Conservation (phyloP, 2,329 filamentous ascomycete genomes). For the Alternaria panax region DNA sequence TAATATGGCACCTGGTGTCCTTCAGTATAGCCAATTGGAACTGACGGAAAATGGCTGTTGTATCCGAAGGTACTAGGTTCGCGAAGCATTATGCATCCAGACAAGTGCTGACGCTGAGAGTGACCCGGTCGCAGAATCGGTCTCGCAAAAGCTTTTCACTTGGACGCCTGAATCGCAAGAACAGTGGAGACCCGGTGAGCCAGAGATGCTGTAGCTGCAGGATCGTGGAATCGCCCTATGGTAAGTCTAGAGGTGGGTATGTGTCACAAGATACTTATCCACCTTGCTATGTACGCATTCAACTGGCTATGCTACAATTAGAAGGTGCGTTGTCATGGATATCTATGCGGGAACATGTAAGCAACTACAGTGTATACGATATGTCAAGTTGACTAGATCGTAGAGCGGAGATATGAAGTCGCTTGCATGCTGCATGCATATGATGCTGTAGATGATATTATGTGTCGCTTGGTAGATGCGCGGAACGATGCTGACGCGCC, state of each 20-base stretch:
- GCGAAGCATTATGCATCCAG: not conserved
- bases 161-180: conserved; percentile 6
- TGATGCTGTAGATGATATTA: not conserved
- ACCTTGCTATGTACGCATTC: not conserved
- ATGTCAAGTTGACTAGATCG: not conserved
- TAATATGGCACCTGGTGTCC: not conserved
- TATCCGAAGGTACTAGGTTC: not conserved
- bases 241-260: not conserved
- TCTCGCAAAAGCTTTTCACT: conserved; percentile 3
- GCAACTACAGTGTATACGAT: not conserved
- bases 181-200: conserved; percentile 11
- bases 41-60: not conserved
- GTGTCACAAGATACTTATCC: not conserved
- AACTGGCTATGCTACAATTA: not conserved
- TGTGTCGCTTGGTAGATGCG: conserved; percentile 1
- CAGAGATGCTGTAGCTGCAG: not conserved
- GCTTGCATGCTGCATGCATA: not conserved
- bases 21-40: not conserved
- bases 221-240: not conserved
- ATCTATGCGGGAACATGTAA: not conserved
- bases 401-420: not conserved
- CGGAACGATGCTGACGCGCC: conserved; percentile 9
- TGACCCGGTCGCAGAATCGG: not conserved
- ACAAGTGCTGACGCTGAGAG: conserved; percentile 3
- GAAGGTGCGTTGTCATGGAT: not conserved